Conservation (phyloP, 2,329 filamentous ascomycete species). For the Botryosphaeria dothidea region DNA sequence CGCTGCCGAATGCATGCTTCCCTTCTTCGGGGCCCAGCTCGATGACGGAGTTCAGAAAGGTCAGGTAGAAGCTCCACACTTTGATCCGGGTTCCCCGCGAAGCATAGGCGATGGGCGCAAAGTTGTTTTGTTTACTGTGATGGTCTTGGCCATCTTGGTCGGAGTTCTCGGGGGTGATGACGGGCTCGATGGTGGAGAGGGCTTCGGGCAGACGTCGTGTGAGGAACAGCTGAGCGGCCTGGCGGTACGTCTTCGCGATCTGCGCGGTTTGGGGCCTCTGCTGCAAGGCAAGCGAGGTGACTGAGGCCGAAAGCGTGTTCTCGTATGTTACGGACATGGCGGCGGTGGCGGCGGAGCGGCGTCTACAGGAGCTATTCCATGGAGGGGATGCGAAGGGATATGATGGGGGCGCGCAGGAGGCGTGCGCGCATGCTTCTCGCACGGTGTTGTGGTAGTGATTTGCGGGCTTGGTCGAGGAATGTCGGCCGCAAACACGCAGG, state of each 20-base stretch:
- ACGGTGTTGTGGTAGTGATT: conserved; percentile 18
- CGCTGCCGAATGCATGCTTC: conserved; percentile 80
- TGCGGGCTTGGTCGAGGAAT: conserved; percentile 15
- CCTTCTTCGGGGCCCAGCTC: conserved; percentile 90
- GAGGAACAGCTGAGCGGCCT: conserved; percentile 90
- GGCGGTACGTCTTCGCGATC: conserved; percentile 90
- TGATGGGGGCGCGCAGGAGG: conserved; percentile 10
- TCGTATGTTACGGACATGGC: conserved; percentile 50
- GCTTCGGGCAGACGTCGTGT: conserved; percentile 92
- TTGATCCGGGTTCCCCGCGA: conserved; percentile 85
- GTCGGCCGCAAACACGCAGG: conserved; percentile 7
- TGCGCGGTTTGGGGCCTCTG: conserved; percentile 60
- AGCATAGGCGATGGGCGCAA: conserved; percentile 75
- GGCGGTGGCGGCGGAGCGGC: conserved; percentile 5
- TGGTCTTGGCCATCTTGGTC: conserved; percentile 21
- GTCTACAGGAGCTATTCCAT: conserved; percentile 38
- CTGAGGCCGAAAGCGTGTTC: conserved; percentile 65
- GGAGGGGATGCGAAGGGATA: conserved; percentile 37
- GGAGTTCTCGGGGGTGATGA: conserved; percentile 62
- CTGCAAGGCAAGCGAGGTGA: conserved; percentile 68
- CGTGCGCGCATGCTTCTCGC: not conserved
- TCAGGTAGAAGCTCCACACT: conserved; percentile 96
- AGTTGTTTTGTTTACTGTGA: conserved; percentile 20
- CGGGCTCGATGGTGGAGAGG: conserved; percentile 77
- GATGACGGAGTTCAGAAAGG: conserved; percentile 85